These are phyloP conservation scores for Casuarina equisetifolia DNA, from an alignment of 306 rosid genomes.

Conservation along the genomic window DNA sequence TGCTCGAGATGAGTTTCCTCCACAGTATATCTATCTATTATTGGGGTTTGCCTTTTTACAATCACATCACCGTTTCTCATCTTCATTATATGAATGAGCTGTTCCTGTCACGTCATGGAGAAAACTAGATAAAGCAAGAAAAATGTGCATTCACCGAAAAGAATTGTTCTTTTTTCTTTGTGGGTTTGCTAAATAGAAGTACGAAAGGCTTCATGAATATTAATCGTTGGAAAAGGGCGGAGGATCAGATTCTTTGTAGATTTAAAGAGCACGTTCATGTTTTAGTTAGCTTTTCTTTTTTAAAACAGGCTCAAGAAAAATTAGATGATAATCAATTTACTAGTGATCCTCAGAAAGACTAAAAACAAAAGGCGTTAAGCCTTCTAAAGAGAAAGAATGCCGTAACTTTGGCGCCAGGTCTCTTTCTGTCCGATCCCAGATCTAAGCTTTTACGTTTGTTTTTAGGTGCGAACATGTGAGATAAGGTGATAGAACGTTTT, in stretches of 20 bases:
- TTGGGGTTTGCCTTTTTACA: slow-evolving; percentile 46
- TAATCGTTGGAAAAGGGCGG: neutral
- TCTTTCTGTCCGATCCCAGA: neutral
- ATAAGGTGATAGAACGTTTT: neutral
- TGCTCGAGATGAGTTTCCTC: slow-evolving; percentile 3
- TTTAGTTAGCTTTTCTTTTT: neutral
- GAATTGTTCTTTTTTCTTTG: neutral
- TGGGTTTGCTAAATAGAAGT: neutral
- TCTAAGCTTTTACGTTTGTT: neutral
- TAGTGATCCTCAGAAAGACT: neutral
- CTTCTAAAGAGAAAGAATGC: neutral
- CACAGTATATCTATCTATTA: slow-evolving; percentile 46
- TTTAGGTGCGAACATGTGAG: neutral
- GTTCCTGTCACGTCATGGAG: slow-evolving; percentile 62
- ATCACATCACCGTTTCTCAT: slow-evolving; percentile 62
- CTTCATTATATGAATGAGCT: slow-evolving; percentile 71
- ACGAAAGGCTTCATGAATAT: neutral
- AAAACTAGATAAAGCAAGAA: slow-evolving; percentile 8
- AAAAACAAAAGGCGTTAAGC: neutral
- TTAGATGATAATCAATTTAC: neutral
- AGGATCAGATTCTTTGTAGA: neutral
- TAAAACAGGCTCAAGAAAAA: neutral
- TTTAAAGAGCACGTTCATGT: neutral
- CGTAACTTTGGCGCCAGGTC: neutral
- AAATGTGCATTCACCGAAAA: neutral